Conservation (phyloP, 2,329 filamentous ascomycete genomes). For the Sclerotinia subarctica region DNA sequence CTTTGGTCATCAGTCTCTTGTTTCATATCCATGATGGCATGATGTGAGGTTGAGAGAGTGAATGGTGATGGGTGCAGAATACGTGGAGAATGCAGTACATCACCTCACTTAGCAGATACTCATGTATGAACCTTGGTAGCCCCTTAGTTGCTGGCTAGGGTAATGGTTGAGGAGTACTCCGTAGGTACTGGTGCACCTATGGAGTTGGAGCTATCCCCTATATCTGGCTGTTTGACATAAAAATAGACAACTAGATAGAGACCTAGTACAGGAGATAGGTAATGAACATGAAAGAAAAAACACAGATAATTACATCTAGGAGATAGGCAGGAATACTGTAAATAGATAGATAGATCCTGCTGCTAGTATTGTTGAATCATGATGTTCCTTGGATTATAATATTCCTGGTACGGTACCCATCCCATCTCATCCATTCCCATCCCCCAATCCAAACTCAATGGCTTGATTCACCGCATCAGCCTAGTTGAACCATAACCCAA, state of each 20-base stretch:
- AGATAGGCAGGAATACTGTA: neutral
- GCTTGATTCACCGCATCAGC: slow-evolving; percentile 8
- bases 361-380: neutral
- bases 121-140: slow-evolving; percentile 11
- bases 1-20: neutral
- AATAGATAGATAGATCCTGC: neutral
- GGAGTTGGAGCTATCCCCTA: neutral
- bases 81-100: slow-evolving; percentile 5
- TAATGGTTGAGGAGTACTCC: neutral
- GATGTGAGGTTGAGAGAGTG: neutral
- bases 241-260: neutral
- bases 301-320: neutral
- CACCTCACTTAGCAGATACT: slow-evolving; percentile 5
- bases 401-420: neutral
- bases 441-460: neutral
- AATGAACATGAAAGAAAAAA: neutral
- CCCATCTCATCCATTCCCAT: neutral
- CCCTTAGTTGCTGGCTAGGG: slow-evolving; percentile 7
- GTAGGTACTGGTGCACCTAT: neutral
- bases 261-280: neutral
- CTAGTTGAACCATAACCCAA: neutral
- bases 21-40: neutral
- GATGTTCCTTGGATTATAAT: neutral
- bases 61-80: neutral
- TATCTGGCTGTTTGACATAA: neutral